Evolutionary conservation across 148 eudicot genomes (phyloP).

Genomic region (Cornus kousa): DNA sequence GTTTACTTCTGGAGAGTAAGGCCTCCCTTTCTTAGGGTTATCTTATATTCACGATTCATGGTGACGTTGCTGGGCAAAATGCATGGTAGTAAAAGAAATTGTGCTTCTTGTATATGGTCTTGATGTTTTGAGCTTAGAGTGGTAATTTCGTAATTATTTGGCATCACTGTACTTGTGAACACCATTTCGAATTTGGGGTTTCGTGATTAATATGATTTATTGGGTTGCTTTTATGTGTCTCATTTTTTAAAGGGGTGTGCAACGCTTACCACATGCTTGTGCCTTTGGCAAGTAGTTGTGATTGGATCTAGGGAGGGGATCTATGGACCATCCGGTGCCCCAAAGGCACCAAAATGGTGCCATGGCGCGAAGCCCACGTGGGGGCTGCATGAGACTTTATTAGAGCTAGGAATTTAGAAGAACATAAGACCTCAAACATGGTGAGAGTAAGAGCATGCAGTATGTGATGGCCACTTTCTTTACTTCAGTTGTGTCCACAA

Average conservation of each 20-base stretch:
- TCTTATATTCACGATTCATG: background rate
- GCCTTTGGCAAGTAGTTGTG: too few species aligned
- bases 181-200: background rate
- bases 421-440: background rate
- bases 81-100: background rate
- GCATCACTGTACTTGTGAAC: background rate
- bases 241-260: background rate
- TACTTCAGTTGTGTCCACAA: background rate
- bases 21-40: background rate
- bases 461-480: background rate
- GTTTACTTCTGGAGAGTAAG: slow-evolving; percentile 32
- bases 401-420: background rate
- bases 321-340: background rate
- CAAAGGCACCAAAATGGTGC: too few species aligned
- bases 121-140: background rate
- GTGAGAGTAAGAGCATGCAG: background rate
- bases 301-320: too few species aligned
- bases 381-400: too few species aligned
- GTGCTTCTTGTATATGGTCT: background rate
- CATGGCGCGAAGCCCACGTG: too few species aligned
- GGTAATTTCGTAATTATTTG: background rate
- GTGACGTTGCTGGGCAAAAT: too few species aligned
- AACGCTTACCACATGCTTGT: background rate
- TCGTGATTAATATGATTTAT: background rate
- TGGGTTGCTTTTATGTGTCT: background rate